Evolutionary conservation across 768 basidiomycete species (phyloP).

Genomic region (Podaxis pistillaris): DNA sequence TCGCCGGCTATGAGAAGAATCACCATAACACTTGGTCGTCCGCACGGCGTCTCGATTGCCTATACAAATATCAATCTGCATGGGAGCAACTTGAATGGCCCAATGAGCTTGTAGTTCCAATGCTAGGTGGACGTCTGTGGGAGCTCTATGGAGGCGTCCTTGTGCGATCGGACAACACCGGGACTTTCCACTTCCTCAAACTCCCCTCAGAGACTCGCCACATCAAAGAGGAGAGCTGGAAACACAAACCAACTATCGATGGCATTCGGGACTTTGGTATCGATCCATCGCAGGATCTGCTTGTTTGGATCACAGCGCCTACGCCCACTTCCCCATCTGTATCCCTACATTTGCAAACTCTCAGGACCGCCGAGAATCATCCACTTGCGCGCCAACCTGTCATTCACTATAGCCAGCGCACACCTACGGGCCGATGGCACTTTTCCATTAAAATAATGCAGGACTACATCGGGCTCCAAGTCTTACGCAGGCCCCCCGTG

Average conservation of each 20-base stretch:
- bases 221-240: constrained; percentile 48
- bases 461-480: constrained; percentile 48
- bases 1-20: constrained; percentile 41
- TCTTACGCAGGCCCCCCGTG: constrained; percentile 31
- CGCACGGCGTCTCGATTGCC: constrained; percentile 33
- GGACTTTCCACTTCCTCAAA: constrained; percentile 40
- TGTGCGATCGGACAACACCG: constrained; percentile 34
- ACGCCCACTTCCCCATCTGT: background rate
- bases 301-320: constrained; percentile 47
- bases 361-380: constrained; percentile 46
- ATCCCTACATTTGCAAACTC: constrained; percentile 41
- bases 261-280: constrained; percentile 59
- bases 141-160: constrained; percentile 61
- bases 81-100: constrained; percentile 41
- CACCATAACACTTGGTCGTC: constrained; percentile 24
- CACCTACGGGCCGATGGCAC: constrained; percentile 23
- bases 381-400: constrained; percentile 37
- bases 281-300: constrained; percentile 66
- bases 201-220: constrained; percentile 48
- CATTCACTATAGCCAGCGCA: constrained; percentile 27
- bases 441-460: constrained; percentile 57
- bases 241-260: constrained; percentile 29
- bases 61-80: constrained; percentile 36
- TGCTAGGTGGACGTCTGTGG: constrained; percentile 46
- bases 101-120: constrained; percentile 29